A percentile compares a stretch with the other conserved stretches of the same genome.
Evolutionary conservation across 192 early-diverging fungal species (phyloP).

Genomic region (Umbelopsis ramanniana): DNA sequence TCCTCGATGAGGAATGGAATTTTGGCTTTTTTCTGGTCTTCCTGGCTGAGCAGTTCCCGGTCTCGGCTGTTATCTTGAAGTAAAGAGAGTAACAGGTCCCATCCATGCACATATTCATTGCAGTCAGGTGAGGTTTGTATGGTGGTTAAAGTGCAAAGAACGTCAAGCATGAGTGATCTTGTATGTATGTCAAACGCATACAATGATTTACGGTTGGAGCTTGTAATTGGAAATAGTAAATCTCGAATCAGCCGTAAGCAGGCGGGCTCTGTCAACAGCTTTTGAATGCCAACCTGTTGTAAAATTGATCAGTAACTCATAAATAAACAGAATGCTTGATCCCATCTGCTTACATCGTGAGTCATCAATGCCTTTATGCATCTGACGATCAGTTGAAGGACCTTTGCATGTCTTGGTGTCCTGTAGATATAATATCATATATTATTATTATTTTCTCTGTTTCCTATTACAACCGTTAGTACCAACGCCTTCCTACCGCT

Average conservation of each 20-base stretch:
- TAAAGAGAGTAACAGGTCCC: not conserved
- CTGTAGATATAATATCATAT: no score
- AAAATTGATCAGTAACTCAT: not conserved
- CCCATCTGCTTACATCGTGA: conserved; percentile 9
- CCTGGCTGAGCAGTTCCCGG: not conserved
- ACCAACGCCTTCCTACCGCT: conserved; percentile 24
- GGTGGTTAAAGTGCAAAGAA: conserved; percentile 21
- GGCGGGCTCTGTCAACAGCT: conserved; percentile 12
- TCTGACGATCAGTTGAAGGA: not conserved
- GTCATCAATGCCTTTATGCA: conserved; percentile 30
- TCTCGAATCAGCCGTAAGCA: conserved; percentile 17
- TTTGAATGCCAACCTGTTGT: conserved; percentile 18
- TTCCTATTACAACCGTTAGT: not conserved
- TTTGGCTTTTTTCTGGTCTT: conserved; percentile 1
- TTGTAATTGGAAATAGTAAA: conserved; percentile 14
- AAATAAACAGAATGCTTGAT: not conserved
- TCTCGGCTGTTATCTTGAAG: not conserved
- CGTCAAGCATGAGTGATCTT: conserved; percentile 11
- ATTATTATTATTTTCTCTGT: not conserved
- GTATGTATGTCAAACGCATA: conserved; percentile 25
- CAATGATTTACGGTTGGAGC: not conserved
- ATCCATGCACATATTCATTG: conserved; percentile 4
- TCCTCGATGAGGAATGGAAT: conserved; percentile 25
- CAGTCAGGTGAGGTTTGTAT: conserved; percentile 11
- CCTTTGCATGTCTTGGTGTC: conserved; percentile 1